Evolutionary conservation across 2,329 filamentous ascomycete genomes (phyloP), one percentile per base, ranked within the genome.

Genomic region (Macrophomina tecta): DNA sequence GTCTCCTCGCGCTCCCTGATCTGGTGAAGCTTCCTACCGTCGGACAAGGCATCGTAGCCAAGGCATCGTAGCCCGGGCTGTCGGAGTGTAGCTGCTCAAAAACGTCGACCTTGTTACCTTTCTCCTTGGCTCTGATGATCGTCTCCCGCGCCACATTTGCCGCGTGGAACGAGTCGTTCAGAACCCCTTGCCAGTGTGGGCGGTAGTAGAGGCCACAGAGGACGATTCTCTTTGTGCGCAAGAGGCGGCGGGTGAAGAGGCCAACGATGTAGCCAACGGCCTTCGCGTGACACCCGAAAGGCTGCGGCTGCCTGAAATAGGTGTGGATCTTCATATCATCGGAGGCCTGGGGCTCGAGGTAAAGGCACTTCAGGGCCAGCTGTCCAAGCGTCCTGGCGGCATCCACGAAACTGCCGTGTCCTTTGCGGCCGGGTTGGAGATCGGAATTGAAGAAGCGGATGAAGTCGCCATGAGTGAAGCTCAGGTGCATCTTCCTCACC

Each of bases 391-490:
- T 30, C 40, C 40, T 56, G 3, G 36, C n/a, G 6, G 9, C 51
- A 1, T 32, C 16, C 2, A 18, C 32, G 11, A 48, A n/a, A 4
- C 11, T 8, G 40, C 52, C 6, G 40, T 56, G 6, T 28, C 28
- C 32, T 1, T 23, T 16, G 16, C 16, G 23, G 16, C 38, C 14
- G 30, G 63, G 63, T 38, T 38, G 52, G 12, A 30, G 11, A 30
- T 34, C 30, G 30, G 34, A 28, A 5, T 38, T 23, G 4, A 32
- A 65, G 30, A 65, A 28, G 12, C 30, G 14, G 5, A 65, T 18
- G 12, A 65, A 48, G 18, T 65, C 63, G 5, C 23, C 42, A 2
- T 65, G 45, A 9, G 30, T 16, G 12, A 65, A 58, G 28, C 38
- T 28, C 0, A 65, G 18, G 12, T 58, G 52, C 2, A 65, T 9